A percentile compares a stretch with the other conserved stretches of the same genome.
Conservation (phyloP, 805 yeast genomes). For the Priceomyces fermenticarens region DNA sequence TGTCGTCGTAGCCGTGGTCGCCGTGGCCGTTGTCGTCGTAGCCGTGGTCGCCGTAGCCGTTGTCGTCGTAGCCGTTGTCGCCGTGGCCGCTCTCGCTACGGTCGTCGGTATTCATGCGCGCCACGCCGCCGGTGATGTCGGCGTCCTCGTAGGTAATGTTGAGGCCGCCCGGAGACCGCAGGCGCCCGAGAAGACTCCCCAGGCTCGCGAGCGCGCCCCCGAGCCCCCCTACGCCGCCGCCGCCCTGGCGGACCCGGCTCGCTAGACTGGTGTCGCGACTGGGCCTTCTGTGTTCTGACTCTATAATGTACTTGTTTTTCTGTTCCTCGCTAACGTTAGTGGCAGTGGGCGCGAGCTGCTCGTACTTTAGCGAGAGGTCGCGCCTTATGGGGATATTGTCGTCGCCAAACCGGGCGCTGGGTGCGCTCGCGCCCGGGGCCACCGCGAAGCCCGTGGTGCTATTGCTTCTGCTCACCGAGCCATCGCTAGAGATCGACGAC, state of each 20-base stretch:
- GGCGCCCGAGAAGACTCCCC: no score
- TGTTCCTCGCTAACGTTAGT: conserved; percentile 13
- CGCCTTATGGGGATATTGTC: conserved; percentile 20
- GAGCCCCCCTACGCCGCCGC: not conserved
- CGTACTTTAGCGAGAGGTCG: conserved; percentile 22
- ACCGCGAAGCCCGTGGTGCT: no score
- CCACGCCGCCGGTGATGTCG: not conserved
- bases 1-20: not conserved
- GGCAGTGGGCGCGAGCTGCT: conserved; percentile 7
- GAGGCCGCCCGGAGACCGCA: conserved; percentile 15
- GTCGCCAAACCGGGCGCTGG: conserved; percentile 1
- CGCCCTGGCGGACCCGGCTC: no score
- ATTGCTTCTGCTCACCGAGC: not conserved
- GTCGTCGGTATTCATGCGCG: no score
- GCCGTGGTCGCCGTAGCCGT: no score
- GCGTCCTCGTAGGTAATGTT: conserved; percentile 20
- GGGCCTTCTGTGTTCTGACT: conserved; percentile 5
- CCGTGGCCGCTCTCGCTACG: no score
- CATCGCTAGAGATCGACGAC: conserved; percentile 21
- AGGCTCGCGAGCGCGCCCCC: no score
- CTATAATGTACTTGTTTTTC: conserved; percentile 15
- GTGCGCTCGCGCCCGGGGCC: not conserved
- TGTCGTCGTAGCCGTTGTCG: no score
- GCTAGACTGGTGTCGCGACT: not conserved
- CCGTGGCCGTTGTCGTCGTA: no score